Evolutionary conservation across 805 yeast species (phyloP).

Genomic region (Kuraishia floccosa): DNA sequence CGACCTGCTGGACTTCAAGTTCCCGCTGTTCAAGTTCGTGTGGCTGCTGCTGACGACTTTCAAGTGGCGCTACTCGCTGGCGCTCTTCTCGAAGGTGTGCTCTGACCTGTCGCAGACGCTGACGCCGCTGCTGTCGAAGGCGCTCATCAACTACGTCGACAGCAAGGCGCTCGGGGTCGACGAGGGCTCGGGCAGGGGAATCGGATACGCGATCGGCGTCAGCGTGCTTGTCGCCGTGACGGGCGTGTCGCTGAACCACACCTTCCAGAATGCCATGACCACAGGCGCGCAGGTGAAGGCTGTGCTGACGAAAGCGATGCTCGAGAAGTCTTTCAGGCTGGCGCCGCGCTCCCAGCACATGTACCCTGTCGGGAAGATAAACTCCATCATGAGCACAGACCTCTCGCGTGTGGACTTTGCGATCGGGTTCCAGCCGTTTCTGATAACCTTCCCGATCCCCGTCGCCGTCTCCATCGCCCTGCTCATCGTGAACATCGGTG

Average conservation of each 20-base stretch:
- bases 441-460: slow-evolving; percentile 52
- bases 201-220: slow-evolving; percentile 70
- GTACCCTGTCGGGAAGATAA: slow-evolving; percentile 60
- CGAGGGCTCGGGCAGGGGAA: slow-evolving; percentile 40
- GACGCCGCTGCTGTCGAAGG: slow-evolving; percentile 57
- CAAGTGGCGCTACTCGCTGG: slow-evolving; percentile 4
- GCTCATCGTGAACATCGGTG: slow-evolving; percentile 60
- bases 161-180: slow-evolving; percentile 30
- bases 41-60: slow-evolving; percentile 28
- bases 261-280: slow-evolving; percentile 46
- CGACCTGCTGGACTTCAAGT: slow-evolving; percentile 9
- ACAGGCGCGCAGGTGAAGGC: slow-evolving; percentile 68
- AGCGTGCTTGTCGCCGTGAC: slow-evolving; percentile 38
- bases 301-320: slow-evolving; percentile 55
- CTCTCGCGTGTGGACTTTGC: slow-evolving; percentile 26
- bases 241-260: slow-evolving; percentile 46
- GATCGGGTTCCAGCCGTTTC: slow-evolving; percentile 53
- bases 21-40: slow-evolving; percentile 12
- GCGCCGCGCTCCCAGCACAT: slow-evolving; percentile 44
- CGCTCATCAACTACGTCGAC: slow-evolving; percentile 56
- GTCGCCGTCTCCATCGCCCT: slow-evolving; percentile 52
- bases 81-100: slow-evolving; percentile 27
- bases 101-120: slow-evolving; percentile 41
- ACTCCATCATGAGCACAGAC: slow-evolving; percentile 76
- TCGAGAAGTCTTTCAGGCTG: slow-evolving; percentile 56